Percentiles rank a stretch among this genome's conserved stretches.
These are phyloP conservation scores for Calonectria multiphialidica DNA, from an alignment of 2,329 filamentous ascomycete genomes.

Conservation along the genomic window DNA sequence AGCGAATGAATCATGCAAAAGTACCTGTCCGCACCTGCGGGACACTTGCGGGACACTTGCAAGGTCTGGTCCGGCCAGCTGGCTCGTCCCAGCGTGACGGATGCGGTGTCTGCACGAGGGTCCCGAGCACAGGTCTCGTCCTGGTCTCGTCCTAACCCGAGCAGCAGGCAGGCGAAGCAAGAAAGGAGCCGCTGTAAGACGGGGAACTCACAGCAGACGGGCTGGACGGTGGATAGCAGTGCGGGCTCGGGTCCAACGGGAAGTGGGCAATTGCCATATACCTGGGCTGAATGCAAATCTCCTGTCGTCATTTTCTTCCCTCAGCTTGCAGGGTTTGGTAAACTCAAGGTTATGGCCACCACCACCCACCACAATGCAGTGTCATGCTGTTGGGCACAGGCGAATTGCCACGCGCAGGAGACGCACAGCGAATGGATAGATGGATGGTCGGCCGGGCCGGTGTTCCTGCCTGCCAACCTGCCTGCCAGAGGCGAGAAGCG, in stretches of 20 bases:
- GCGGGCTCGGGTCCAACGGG: background rate
- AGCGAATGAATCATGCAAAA: slow-evolving; percentile 21
- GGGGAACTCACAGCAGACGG: background rate
- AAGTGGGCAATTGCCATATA: background rate
- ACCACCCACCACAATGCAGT: background rate
- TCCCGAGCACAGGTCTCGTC: background rate
- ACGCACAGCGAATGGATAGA: background rate
- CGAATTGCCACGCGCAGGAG: background rate
- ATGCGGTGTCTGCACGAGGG: background rate
- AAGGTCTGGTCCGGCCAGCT: background rate
- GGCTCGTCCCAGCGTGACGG: background rate
- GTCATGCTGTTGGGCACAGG: background rate
- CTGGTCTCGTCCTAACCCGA: background rate
- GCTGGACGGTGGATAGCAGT: background rate
- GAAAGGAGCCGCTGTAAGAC: background rate
- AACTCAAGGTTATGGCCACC: background rate
- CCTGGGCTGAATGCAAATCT: background rate
- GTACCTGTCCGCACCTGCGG: slow-evolving; percentile 3
- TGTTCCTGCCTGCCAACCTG: slow-evolving; percentile 4
- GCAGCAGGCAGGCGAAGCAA: background rate
- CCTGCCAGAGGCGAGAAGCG: background rate
- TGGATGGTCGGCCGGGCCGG: slow-evolving; percentile 20
- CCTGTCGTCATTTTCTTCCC: background rate
- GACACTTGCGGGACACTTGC: background rate
- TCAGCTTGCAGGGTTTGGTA: slow-evolving; percentile 1